These are phyloP conservation scores for Rhexocercosporidium sp. DNA, from an alignment of 2,329 filamentous ascomycete genomes.

Conservation along the genomic window DNA sequence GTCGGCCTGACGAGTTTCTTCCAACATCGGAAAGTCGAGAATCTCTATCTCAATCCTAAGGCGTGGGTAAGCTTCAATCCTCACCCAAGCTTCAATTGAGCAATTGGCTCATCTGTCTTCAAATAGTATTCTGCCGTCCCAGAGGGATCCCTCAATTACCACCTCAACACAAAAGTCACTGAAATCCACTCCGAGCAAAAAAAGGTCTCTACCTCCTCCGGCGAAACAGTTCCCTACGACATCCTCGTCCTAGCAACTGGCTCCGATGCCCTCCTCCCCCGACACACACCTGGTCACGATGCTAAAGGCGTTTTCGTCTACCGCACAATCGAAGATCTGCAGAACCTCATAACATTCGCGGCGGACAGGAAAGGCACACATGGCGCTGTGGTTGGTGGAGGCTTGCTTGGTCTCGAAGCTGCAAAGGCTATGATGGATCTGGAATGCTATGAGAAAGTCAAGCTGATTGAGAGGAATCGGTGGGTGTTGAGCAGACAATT, in stretches of 20 bases:
- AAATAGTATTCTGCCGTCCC: slow-evolving; percentile 43
- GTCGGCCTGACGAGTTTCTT: slow-evolving; percentile 91
- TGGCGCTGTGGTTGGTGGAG: slow-evolving; percentile 82
- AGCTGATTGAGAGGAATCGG: slow-evolving; percentile 78
- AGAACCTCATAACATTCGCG: slow-evolving; percentile 77
- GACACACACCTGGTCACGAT: slow-evolving; percentile 75
- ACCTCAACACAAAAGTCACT: slow-evolving; percentile 77
- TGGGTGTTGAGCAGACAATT: slow-evolving; percentile 86
- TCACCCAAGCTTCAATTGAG: background rate
- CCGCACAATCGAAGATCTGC: slow-evolving; percentile 81
- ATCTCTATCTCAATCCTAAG: slow-evolving; percentile 83
- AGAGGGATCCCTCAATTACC: slow-evolving; percentile 72
- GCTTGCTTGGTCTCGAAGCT: slow-evolving; percentile 83
- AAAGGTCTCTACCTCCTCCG: slow-evolving; percentile 71
- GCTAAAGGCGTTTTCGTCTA: slow-evolving; percentile 89
- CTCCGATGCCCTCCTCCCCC: slow-evolving; percentile 76
- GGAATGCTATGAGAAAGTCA: slow-evolving; percentile 73
- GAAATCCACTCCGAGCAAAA: slow-evolving; percentile 68
- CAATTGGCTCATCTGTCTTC: background rate
- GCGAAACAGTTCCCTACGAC: slow-evolving; percentile 74
- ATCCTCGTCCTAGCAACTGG: slow-evolving; percentile 84
- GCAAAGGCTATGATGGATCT: slow-evolving; percentile 93
- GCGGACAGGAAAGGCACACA: slow-evolving; percentile 68
- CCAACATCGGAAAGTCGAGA: slow-evolving; percentile 81
- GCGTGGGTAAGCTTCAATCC: slow-evolving; percentile 68